Percentiles rank a stretch among this genome's conserved stretches.
Evolutionary conservation across 2,329 filamentous ascomycete genomes (phyloP).

Genomic region (Xylaria sp.): DNA sequence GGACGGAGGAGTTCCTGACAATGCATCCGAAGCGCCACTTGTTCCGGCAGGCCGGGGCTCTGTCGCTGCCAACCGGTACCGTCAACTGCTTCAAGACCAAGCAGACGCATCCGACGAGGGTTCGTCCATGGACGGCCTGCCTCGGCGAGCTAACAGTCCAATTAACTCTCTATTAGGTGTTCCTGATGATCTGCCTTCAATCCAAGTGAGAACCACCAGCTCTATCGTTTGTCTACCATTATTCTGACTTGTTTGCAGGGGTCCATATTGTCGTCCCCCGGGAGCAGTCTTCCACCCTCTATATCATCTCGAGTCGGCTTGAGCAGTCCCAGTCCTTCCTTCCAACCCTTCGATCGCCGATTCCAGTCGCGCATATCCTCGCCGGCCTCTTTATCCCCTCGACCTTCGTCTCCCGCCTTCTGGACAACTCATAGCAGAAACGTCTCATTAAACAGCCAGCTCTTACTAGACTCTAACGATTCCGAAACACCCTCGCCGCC

Average conservation of each 20-base stretch:
- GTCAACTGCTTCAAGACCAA: slow-evolving; percentile 40
- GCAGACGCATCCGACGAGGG: slow-evolving; percentile 48
- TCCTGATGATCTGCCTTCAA: slow-evolving; percentile 77
- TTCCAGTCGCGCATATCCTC: slow-evolving; percentile 82
- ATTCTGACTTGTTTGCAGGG: slow-evolving; percentile 40
- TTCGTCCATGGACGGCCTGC: slow-evolving; percentile 46
- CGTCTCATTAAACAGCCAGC: slow-evolving; percentile 69
- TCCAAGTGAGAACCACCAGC: slow-evolving; percentile 54
- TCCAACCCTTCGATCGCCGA: slow-evolving; percentile 88
- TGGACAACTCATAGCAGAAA: slow-evolving; percentile 73
- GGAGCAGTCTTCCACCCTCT: slow-evolving; percentile 67
- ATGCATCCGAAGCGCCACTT: slow-evolving; percentile 22
- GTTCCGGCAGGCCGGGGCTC: slow-evolving; percentile 30
- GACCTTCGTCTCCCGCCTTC: slow-evolving; percentile 73
- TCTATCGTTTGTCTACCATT: slow-evolving; percentile 6
- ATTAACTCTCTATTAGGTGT: slow-evolving; percentile 64
- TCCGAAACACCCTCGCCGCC: slow-evolving; percentile 70
- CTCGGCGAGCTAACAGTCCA: slow-evolving; percentile 59
- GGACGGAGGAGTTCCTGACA: slow-evolving; percentile 33
- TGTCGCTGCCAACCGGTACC: slow-evolving; percentile 40
- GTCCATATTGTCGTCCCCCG: slow-evolving; percentile 59
- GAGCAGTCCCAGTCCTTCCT: slow-evolving; percentile 69
- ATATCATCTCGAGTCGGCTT: slow-evolving; percentile 61
- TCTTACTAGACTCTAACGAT: slow-evolving; percentile 57
- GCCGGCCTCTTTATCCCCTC: slow-evolving; percentile 54